Evolutionary conservation across 306 rosid genomes (phyloP).

Genomic region (Inga laurina): DNA sequence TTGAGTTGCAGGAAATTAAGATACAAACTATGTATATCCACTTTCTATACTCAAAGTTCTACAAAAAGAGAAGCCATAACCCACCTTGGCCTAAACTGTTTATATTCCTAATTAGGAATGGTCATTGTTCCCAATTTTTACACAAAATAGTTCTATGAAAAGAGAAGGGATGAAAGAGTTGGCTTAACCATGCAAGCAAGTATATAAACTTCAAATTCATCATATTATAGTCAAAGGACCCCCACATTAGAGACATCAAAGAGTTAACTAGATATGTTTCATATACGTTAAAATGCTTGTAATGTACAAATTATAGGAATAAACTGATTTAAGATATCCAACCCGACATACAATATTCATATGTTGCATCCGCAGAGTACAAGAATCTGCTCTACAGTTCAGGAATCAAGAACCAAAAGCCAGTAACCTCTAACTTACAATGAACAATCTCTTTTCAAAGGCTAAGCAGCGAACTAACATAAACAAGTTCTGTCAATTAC

Average conservation of each 20-base stretch:
- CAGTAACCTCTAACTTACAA: neutral
- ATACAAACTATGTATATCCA: neutral
- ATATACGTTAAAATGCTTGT: neutral
- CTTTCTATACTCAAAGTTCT: neutral
- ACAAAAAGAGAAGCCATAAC: neutral
- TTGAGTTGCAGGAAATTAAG: neutral
- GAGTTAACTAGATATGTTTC: neutral
- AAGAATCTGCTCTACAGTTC: neutral
- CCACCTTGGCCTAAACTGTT: neutral
- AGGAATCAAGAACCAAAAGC: neutral
- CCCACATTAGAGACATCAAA: neutral
- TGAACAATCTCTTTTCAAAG: neutral
- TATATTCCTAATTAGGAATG: neutral
- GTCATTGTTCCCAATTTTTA: neutral
- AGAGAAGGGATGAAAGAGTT: neutral
- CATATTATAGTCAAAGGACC: conserved; percentile 3
- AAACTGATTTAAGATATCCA: neutral
- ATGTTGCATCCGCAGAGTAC: neutral
- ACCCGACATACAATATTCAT: neutral
- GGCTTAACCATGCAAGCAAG: neutral
- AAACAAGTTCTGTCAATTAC: neutral
- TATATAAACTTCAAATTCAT: conserved; percentile 4
- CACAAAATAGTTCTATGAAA: neutral
- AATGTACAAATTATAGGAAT: neutral
- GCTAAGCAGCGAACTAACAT: neutral